A percentile compares a stretch with the other conserved stretches of the same genome.
phyloP scores from a whole-genome alignment of 306 rosid genomes.

The Quercus wislizeni region DNA sequence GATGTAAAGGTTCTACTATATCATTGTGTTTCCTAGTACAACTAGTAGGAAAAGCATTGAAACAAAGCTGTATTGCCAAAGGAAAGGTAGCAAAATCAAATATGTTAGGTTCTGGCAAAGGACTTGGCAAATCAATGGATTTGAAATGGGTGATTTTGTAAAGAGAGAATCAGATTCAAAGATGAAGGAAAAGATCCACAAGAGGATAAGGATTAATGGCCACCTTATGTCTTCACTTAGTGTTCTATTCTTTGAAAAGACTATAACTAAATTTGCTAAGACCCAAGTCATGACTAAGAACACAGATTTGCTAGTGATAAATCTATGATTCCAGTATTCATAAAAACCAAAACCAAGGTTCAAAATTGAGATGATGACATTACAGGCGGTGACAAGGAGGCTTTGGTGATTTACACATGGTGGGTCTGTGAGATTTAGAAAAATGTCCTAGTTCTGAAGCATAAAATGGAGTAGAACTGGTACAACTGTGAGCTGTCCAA shows the following conservation, averaged over 20 bases:
- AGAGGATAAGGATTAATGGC: slow-evolving; percentile 54
- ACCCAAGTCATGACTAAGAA: slow-evolving; percentile 32
- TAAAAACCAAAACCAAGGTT: slow-evolving; percentile 41
- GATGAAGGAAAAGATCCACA: slow-evolving; percentile 56
- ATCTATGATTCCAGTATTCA: slow-evolving; percentile 26
- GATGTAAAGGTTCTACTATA: slow-evolving; percentile 39
- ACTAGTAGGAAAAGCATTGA: slow-evolving; percentile 26
- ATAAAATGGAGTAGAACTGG: too few species aligned
- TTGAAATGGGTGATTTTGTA: slow-evolving; percentile 23
- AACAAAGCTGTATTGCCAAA: slow-evolving; percentile 42
- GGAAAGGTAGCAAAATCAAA: slow-evolving; percentile 53
- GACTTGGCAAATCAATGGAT: slow-evolving; percentile 24
- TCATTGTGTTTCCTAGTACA: slow-evolving; percentile 18
- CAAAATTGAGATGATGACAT: slow-evolving; percentile 37
- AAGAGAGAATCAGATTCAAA: slow-evolving; percentile 27
- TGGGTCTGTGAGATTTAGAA: too few species aligned
- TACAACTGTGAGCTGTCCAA: too few species aligned
- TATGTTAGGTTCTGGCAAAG: slow-evolving; percentile 19
- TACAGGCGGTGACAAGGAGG: background rate
- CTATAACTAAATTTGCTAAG: slow-evolving; percentile 11
- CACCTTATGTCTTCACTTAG: slow-evolving; percentile 27
- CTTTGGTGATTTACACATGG: too few species aligned
- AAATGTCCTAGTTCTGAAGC: too few species aligned
- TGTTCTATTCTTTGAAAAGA: slow-evolving; percentile 35
- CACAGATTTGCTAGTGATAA: slow-evolving; percentile 23